Conservation (phyloP, 305 asterid species). For the Fraxinus angustifolia region DNA sequence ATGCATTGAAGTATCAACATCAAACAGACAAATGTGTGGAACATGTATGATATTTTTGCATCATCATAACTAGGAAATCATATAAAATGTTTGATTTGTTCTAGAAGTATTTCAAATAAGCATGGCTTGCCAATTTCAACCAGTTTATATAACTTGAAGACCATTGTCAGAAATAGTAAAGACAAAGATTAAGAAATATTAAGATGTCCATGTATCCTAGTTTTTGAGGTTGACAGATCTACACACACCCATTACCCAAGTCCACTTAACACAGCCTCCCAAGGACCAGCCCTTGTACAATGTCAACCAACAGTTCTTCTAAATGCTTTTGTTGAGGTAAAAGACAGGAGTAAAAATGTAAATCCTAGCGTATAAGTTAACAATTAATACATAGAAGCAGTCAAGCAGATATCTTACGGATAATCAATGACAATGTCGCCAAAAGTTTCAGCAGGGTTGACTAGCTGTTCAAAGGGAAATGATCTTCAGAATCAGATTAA, state of each 20-base stretch:
- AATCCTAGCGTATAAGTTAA: not conserved
- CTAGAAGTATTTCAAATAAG: not conserved
- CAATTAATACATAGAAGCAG: constrained; percentile 21
- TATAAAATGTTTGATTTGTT: not conserved
- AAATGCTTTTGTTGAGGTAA: not conserved
- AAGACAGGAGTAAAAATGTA: not conserved
- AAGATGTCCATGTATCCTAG: not conserved
- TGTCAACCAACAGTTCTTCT: constrained; percentile 11
- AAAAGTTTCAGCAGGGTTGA: constrained; percentile 98
- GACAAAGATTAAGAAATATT: not conserved
- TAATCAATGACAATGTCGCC: constrained; percentile 98
- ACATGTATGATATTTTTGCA: not conserved
- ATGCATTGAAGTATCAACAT: not conserved
- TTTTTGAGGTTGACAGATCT: not conserved
- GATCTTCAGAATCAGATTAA: constrained; percentile 20
- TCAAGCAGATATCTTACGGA: constrained; percentile 62
- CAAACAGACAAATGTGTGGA: not conserved
- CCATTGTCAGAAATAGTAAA: not conserved
- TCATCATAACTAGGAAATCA: not conserved
- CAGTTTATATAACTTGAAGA: not conserved
- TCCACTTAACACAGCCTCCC: not conserved
- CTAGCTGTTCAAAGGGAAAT: constrained; percentile 52
- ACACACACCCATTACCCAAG: not conserved
- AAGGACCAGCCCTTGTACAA: not conserved
- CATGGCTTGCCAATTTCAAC: not conserved